These are phyloP conservation scores for Ogataea methanolica DNA, from an alignment of 805 yeast species.

Conservation along the genomic window DNA sequence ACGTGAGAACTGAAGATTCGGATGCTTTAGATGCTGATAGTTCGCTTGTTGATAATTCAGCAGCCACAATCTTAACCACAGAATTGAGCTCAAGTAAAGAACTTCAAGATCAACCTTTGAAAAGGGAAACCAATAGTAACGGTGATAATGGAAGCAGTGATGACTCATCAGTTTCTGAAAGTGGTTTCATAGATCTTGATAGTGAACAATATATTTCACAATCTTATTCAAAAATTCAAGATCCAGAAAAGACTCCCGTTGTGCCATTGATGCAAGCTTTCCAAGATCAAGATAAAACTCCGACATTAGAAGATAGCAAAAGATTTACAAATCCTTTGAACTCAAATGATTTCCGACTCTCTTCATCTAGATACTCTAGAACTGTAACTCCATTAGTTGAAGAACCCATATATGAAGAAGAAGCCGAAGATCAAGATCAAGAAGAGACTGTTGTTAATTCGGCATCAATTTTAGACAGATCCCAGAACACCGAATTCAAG, in stretches of 20 bases:
- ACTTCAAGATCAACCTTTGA: conserved; percentile 3
- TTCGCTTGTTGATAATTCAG: conserved; percentile 10
- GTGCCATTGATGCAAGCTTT: conserved; percentile 3
- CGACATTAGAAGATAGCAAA: conserved; percentile 9
- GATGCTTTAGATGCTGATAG: no score
- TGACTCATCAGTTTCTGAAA: conserved; percentile 20
- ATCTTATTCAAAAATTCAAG: conserved; percentile 6
- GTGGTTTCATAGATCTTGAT: conserved; percentile 21
- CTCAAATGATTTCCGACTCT: conserved; percentile 8
- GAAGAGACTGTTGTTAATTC: neutral
- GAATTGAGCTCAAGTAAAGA: conserved; percentile 5
- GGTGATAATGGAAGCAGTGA: conserved; percentile 1
- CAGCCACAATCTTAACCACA: conserved; percentile 9
- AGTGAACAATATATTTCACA: conserved; percentile 3
- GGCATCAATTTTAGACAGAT: neutral
- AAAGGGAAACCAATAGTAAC: conserved; percentile 3
- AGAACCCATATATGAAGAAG: conserved; percentile 19
- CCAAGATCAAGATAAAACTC: conserved; percentile 4
- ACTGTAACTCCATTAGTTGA: conserved; percentile 15
- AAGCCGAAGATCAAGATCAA: conserved; percentile 14
- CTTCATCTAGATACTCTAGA: conserved; percentile 10
- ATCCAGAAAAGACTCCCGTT: conserved; percentile 20
- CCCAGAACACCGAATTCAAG: neutral
- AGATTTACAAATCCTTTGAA: conserved; percentile 20
- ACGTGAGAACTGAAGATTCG: neutral